A percentile compares a stretch with the other conserved stretches of the same genome.
phyloP scores from a whole-genome alignment of 768 basidiomycete genomes.

The Lyophyllum semitale region DNA sequence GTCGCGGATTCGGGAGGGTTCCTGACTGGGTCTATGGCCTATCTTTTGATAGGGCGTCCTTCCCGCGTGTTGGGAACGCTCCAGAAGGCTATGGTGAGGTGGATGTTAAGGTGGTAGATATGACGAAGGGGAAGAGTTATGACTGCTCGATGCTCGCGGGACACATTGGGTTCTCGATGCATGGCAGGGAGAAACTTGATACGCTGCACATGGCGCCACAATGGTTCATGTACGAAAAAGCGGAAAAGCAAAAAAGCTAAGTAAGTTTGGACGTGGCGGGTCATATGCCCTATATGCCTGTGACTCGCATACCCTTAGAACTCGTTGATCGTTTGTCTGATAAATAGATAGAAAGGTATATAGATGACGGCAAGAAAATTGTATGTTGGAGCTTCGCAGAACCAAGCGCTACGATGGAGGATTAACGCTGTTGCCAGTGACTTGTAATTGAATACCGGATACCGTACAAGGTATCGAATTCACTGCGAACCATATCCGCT shows the following conservation, averaged over 20 bases:
- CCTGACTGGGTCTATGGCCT: background rate
- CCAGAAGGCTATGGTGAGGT: slow-evolving; percentile 9
- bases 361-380: too few species aligned
- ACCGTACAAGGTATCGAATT: too few species aligned
- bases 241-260: background rate
- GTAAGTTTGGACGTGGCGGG: background rate
- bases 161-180: slow-evolving; percentile 13
- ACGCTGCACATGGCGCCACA: slow-evolving; percentile 15
- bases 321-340: too few species aligned
- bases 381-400: too few species aligned
- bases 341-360: too few species aligned
- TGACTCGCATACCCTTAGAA: too few species aligned
- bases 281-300: too few species aligned
- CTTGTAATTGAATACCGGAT: too few species aligned
- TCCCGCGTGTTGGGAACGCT: background rate
- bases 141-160: slow-evolving; percentile 26
- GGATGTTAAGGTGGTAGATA: slow-evolving; percentile 8
- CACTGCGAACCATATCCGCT: too few species aligned
- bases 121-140: background rate
- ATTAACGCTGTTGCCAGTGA: too few species aligned
- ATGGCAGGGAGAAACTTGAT: slow-evolving; percentile 2
- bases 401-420: too few species aligned
- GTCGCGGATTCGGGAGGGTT: background rate
- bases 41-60: background rate
- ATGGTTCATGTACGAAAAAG: slow-evolving; percentile 24